Evolutionary conservation across 2,329 filamentous ascomycete genomes (phyloP), one percentile per base, ranked within the genome.

Genomic region (Annulohypoxylon truncatum): DNA sequence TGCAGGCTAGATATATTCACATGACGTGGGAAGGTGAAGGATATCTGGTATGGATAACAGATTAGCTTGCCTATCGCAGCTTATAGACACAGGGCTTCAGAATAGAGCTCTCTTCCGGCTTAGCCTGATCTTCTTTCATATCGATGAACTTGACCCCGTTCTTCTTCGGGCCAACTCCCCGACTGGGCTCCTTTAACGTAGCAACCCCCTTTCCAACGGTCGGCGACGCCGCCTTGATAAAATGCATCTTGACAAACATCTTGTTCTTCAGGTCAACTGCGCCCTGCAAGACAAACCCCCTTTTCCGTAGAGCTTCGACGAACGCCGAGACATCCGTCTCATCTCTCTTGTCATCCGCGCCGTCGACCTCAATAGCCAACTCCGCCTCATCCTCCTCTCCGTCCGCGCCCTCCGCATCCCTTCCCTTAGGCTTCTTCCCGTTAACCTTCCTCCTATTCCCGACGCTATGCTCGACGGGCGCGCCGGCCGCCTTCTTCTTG

Each of bases 161-260:
- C 73, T 80, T 84, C 74, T 68, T 74, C 9, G 54, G 26, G 8
- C 69, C 46, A n/a, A 13, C 62, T 3, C 44, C 62, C 8, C 57
- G 59, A 31, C 26, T 22, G 12, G 54, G 6, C 47, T 74, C 71
- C 40, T 67, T 71, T 29, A 33, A 68, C 12, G 79, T 76, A 57
- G 80, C 83, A 12, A 84, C 87, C 69, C 91, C 88, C 82, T 97
- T 96, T 22, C 94, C 94, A 77, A 89, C 90, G 1, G 85, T 85
- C 0, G 94, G 91, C 46, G 88, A 82, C 18, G 88, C 89, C n/a
- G 86, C 89, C 82, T 98, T 99, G 73, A 94, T 84, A 79, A 99
- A 99, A 73, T 91, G 89, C 93, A 99, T 95, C 81, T 91, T 93
- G 72, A 98, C 95, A 82, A 99, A 99, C 96, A 99, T 99, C 82